Conservation (phyloP, 2,329 filamentous ascomycete species). For the Venturia oleaginea region DNA sequence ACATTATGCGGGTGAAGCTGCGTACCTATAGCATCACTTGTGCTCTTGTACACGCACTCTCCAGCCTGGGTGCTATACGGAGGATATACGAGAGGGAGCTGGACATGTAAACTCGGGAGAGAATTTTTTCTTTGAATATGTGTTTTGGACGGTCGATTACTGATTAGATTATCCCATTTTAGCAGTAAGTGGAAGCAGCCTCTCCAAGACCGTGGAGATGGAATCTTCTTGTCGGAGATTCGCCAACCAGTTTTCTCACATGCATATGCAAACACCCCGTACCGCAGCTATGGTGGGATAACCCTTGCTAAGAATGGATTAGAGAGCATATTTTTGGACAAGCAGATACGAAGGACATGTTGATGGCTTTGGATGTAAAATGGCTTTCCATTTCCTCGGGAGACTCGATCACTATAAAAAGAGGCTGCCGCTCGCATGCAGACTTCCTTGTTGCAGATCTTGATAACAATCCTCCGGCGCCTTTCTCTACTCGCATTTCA, state of each 20-base stretch:
- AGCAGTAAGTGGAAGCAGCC: background rate
- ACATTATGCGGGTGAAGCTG: background rate
- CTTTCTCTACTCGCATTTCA: background rate
- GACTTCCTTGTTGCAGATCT: background rate
- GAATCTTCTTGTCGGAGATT: background rate
- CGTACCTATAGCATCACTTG: constrained; percentile 1
- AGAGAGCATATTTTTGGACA: background rate
- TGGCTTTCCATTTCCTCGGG: background rate
- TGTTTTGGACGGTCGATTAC: background rate
- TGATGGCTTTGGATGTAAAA: background rate
- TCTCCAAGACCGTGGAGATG: background rate
- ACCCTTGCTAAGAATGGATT: background rate
- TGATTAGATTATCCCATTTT: background rate
- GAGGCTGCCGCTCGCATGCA: background rate
- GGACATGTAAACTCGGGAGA: background rate
- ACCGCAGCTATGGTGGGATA: background rate
- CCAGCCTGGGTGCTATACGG: background rate
- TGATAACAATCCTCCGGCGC: background rate
- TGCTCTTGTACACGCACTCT: background rate
- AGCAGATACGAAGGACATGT: background rate
- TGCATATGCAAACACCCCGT: constrained; percentile 2
- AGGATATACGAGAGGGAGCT: background rate
- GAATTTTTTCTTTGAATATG: background rate
- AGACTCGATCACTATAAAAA: background rate
- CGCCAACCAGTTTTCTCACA: background rate